phyloP scores from a whole-genome alignment of 2,329 filamentous ascomycete genomes.

The Monilinia polystroma region DNA sequence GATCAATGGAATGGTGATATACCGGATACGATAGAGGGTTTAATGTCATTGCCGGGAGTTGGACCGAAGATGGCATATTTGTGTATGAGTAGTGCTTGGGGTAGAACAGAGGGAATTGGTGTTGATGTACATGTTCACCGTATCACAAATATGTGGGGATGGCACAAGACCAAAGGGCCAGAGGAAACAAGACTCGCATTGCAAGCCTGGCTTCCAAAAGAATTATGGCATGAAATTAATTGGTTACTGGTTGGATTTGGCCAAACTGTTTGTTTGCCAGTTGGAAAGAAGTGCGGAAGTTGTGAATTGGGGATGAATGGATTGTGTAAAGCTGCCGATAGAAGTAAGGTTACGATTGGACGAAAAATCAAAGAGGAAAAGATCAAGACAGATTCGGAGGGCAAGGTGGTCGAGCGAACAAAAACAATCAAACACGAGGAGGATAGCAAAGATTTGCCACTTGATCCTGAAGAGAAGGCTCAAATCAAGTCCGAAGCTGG shows the following conservation, averaged over 20 bases:
- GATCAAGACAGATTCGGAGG: constrained; percentile 40
- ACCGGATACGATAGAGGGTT: constrained; percentile 61
- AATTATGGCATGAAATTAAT: constrained; percentile 74
- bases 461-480: constrained; percentile 19
- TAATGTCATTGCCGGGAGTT: constrained; percentile 65
- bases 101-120: constrained; percentile 51
- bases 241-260: constrained; percentile 71
- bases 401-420: constrained; percentile 37
- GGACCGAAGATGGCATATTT: constrained; percentile 76
- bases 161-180: constrained; percentile 63
- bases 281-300: constrained; percentile 72
- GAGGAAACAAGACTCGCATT: constrained; percentile 65
- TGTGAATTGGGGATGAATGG: constrained; percentile 76
- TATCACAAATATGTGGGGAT: constrained; percentile 73
- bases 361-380: constrained; percentile 50
- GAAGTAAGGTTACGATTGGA: constrained; percentile 59
- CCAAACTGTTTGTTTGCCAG: constrained; percentile 67
- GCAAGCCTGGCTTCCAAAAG: constrained; percentile 65
- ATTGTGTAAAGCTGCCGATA: constrained; percentile 72
- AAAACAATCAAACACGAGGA: constrained; percentile 42
- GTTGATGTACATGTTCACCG: constrained; percentile 76
- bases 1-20: constrained; percentile 63
- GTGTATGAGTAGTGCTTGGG: constrained; percentile 69
- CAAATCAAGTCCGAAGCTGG: not conserved
- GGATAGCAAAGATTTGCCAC: constrained; percentile 14